phyloP scores from a whole-genome alignment of 495 filamentous ascomycete genomes.

The Penicillium salamii region DNA sequence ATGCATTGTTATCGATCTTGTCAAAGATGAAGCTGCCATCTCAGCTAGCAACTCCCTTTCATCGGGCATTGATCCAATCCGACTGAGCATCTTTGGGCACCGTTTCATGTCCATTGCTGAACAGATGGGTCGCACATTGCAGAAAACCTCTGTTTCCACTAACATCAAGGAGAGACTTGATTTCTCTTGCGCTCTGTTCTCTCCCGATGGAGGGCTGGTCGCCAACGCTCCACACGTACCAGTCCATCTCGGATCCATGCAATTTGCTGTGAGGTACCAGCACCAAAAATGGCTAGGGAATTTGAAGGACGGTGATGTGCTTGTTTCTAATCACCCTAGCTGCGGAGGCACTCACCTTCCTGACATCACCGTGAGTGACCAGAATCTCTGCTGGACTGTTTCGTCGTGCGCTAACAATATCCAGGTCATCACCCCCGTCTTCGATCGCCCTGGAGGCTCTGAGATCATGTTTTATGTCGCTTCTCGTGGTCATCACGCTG shows the following conservation, averaged over 20 bases:
- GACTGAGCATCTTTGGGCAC: constrained; percentile 93
- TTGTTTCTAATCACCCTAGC: constrained; percentile 94
- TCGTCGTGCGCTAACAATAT: neutral
- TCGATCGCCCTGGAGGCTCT: constrained; percentile 61
- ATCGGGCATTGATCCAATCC: constrained; percentile 74
- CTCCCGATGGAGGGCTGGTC: constrained; percentile 83
- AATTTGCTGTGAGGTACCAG: constrained; percentile 89
- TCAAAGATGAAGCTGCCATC: constrained; percentile 36
- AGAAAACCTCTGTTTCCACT: constrained; percentile 96
- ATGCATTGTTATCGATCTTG: constrained; percentile 50
- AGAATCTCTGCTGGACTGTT: neutral
- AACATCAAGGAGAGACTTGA: constrained; percentile 98
- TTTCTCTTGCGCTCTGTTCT: constrained; percentile 95
- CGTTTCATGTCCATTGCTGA: constrained; percentile 99
- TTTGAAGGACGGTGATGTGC: constrained; percentile 84
- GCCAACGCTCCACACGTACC: constrained; percentile 95
- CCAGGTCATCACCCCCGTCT: constrained; percentile 76
- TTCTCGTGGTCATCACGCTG: constrained; percentile 91
- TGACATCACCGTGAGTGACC: constrained; percentile 75
- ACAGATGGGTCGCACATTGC: constrained; percentile 93
- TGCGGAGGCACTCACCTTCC: constrained; percentile 87
- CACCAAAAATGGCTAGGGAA: constrained; percentile 89
- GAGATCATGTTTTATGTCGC: constrained; percentile 97
- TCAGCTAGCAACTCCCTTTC: constrained; percentile 39
- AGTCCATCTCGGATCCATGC: constrained; percentile 91